A percentile compares a stretch with the other conserved stretches of the same genome.
These are phyloP conservation scores for Arthrobotrys sinensis DNA, from an alignment of 2,329 filamentous ascomycete genomes.

Conservation along the genomic window DNA sequence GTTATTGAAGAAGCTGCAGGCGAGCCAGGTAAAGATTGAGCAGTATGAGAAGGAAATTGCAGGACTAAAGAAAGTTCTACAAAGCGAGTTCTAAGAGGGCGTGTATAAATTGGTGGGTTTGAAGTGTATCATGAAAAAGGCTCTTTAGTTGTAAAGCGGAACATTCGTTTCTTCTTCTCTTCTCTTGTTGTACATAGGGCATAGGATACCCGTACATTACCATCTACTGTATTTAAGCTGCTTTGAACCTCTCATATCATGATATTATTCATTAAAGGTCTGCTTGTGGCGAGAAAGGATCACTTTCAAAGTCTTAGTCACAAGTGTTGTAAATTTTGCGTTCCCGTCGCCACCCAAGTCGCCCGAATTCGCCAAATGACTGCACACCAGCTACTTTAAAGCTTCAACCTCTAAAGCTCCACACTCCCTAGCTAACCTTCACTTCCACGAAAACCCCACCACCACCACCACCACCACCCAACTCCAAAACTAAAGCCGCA, in stretches of 20 bases:
- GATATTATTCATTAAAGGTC: neutral
- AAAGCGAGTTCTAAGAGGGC: conserved; percentile 68
- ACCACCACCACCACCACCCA: neutral
- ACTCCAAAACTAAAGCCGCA: neutral
- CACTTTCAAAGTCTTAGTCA: neutral
- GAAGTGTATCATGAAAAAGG: neutral
- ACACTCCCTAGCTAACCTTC: neutral
- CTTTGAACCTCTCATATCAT: neutral
- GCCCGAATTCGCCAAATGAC: neutral
- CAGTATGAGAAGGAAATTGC: conserved; percentile 70
- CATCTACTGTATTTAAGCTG: neutral
- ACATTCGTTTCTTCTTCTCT: neutral
- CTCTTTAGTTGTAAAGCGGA: too few relatives aligned
- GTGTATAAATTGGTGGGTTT: neutral
- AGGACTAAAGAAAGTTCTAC: conserved; percentile 71
- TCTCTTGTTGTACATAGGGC: conserved; percentile 54
- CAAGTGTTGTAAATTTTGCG: conserved; percentile 5
- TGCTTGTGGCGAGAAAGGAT: neutral
- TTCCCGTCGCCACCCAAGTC: conserved; percentile 11
- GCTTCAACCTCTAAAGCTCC: neutral
- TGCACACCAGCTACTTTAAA: neutral
- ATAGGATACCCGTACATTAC: conserved; percentile 43
- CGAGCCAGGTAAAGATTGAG: conserved; percentile 71
- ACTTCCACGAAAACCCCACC: neutral
- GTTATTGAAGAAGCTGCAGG: conserved; percentile 70